A percentile compares a stretch with the other conserved stretches of the same genome.
Evolutionary conservation across 2,329 filamentous ascomycete species (phyloP).

Genomic region (Trichoderma atrobrunneum): DNA sequence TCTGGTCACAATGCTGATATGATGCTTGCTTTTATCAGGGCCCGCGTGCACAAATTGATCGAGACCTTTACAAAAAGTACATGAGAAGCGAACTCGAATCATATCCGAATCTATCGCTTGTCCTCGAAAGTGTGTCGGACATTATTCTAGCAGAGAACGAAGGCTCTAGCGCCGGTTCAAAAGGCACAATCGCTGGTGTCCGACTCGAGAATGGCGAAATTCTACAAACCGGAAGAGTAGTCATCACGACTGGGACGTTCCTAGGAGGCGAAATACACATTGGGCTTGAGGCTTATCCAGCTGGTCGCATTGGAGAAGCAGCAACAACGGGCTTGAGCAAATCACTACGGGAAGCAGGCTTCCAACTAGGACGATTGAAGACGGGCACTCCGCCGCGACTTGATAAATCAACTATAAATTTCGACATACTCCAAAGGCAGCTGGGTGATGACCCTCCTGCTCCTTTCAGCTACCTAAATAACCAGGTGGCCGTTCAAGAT

Average conservation of each 20-base stretch:
- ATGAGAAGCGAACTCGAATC: slow-evolving; percentile 82
- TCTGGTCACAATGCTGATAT: neutral
- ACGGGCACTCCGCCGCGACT: slow-evolving; percentile 92
- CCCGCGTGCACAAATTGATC: slow-evolving; percentile 92
- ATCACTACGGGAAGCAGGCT: slow-evolving; percentile 82
- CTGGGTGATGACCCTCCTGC: slow-evolving; percentile 78
- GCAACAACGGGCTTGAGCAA: slow-evolving; percentile 91
- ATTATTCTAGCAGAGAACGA: slow-evolving; percentile 64
- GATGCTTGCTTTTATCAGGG: slow-evolving; percentile 46
- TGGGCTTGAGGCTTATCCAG: slow-evolving; percentile 77
- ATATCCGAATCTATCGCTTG: slow-evolving; percentile 75
- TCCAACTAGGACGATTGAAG: slow-evolving; percentile 85
- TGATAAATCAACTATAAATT: slow-evolving; percentile 79
- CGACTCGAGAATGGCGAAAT: slow-evolving; percentile 83
- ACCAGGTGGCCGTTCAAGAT: slow-evolving; percentile 70
- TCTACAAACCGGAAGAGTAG: slow-evolving; percentile 73
- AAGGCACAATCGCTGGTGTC: slow-evolving; percentile 78
- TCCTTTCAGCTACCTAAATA: slow-evolving; percentile 90
- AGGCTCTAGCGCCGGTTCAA: slow-evolving; percentile 40
- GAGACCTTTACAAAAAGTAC: slow-evolving; percentile 79
- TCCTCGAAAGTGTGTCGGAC: slow-evolving; percentile 87
- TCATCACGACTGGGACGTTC: slow-evolving; percentile 97
- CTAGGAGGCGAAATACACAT: slow-evolving; percentile 96
- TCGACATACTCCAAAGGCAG: slow-evolving; percentile 67
- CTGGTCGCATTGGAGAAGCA: slow-evolving; percentile 89